Evolutionary conservation across 2,329 filamentous ascomycete genomes (phyloP).

Genomic region (Phaeosphaeriaceae sp.): DNA sequence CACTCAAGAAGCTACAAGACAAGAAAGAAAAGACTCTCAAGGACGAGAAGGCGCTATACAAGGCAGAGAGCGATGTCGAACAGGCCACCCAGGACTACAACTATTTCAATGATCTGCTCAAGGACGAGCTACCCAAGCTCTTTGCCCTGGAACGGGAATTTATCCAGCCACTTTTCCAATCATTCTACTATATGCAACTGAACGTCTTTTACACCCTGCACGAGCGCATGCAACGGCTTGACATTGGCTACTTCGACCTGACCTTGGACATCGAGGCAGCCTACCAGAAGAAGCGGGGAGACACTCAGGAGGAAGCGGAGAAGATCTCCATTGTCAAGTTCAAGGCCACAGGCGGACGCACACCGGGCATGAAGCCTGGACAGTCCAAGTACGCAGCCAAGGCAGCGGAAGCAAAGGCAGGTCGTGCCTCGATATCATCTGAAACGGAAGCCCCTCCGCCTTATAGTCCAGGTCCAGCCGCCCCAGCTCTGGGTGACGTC

Average conservation of each 20-base stretch:
- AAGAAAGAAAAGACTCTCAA: slow-evolving; percentile 97
- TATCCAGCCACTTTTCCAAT: slow-evolving; percentile 96
- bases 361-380: slow-evolving; percentile 29
- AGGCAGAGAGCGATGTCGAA: slow-evolving; percentile 90
- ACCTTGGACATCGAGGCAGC: slow-evolving; percentile 89
- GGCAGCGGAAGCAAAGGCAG: slow-evolving; percentile 47
- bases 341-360: slow-evolving; percentile 79
- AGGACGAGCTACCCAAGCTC: slow-evolving; percentile 91
- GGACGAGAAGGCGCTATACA: slow-evolving; percentile 97
- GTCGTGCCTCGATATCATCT: slow-evolving; percentile 39
- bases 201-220: slow-evolving; percentile 99
- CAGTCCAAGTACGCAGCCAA: slow-evolving; percentile 49
- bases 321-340: slow-evolving; percentile 85
- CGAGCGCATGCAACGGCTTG: slow-evolving; percentile 95
- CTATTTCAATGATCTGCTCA: slow-evolving; percentile 96
- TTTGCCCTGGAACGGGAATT: slow-evolving; percentile 92
- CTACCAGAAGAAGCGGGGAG: slow-evolving; percentile 86
- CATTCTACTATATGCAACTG: slow-evolving; percentile 99
- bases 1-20: slow-evolving; percentile 92
- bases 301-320: slow-evolving; percentile 86
- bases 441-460: slow-evolving; percentile 48
- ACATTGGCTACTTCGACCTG: slow-evolving; percentile 97
- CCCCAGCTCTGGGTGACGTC: slow-evolving; percentile 20
- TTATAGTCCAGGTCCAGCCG: slow-evolving; percentile 45
- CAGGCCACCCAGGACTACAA: slow-evolving; percentile 94